These are phyloP conservation scores for Amaranthus tricolor DNA, from an alignment of 179 eudicot genomes.

Conservation along the genomic window DNA sequence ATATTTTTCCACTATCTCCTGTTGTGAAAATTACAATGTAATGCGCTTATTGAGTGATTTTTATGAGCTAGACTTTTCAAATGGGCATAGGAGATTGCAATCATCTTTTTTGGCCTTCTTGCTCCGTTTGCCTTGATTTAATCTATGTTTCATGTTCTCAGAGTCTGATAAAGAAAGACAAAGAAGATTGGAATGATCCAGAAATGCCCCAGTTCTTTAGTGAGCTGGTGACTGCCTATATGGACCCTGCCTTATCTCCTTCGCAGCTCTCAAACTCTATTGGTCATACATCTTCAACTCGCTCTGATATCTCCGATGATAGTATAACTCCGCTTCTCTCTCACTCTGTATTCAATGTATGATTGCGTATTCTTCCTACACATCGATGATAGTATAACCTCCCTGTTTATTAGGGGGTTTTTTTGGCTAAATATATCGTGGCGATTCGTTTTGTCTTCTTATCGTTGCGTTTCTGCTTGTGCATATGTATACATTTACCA, in stretches of 20 bases:
- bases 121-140: not conserved
- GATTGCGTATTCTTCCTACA: not conserved
- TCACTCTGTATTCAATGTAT: slow-evolving; percentile 10
- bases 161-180: slow-evolving; percentile 81
- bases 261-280: slow-evolving; percentile 20
- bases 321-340: slow-evolving; percentile 30
- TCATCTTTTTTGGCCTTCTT: not conserved
- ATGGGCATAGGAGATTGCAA: too few relatives aligned
- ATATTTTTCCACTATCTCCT: too few relatives aligned
- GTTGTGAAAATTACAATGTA: too few relatives aligned
- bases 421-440: not conserved
- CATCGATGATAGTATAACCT: not conserved
- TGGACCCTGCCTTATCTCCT: slow-evolving; percentile 67
- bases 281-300: slow-evolving; percentile 16
- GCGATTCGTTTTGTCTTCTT: not conserved
- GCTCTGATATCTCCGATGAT: slow-evolving; percentile 27
- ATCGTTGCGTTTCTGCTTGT: not conserved
- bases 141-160: slow-evolving; percentile 27
- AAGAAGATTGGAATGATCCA: slow-evolving; percentile 50
- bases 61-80: too few relatives aligned
- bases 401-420: not conserved
- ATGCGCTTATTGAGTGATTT: too few relatives aligned
- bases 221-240: slow-evolving; percentile 59
- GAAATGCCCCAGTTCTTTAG: slow-evolving; percentile 56
- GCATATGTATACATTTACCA: not conserved